A percentile compares a stretch with the other conserved stretches of the same genome.
Evolutionary conservation across 352 stramenopile species (phyloP).

Genomic region (Globisporangium alternatum): DNA sequence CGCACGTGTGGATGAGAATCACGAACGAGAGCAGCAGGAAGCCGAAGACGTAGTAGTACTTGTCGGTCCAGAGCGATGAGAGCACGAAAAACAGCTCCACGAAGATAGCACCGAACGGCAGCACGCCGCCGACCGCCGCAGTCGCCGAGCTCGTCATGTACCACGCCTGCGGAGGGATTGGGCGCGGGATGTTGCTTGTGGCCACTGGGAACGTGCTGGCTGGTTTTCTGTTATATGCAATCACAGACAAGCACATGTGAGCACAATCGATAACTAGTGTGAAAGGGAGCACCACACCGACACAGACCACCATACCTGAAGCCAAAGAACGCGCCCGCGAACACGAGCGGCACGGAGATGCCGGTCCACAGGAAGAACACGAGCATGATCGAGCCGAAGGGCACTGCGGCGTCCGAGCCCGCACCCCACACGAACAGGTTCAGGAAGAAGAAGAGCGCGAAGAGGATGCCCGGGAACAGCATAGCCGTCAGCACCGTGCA

Average conservation of each 20-base stretch:
- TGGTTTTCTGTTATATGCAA: slow-evolving; percentile 46
- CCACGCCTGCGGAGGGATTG: slow-evolving; percentile 98
- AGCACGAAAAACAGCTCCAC: slow-evolving; percentile 99
- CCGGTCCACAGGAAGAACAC: slow-evolving; percentile 99
- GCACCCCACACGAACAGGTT: slow-evolving; percentile 96
- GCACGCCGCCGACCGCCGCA: slow-evolving; percentile 94
- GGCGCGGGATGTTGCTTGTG: slow-evolving; percentile 97
- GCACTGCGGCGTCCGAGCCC: slow-evolving; percentile 92
- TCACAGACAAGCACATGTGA: slow-evolving; percentile 2
- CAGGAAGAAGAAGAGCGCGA: slow-evolving; percentile 96
- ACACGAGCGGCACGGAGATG: slow-evolving; percentile 98
- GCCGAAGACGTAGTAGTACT: slow-evolving; percentile 99
- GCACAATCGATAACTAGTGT: no score
- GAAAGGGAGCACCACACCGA: no score
- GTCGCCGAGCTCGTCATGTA: slow-evolving; percentile 96
- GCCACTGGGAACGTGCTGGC: slow-evolving; percentile 95
- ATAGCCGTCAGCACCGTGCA: slow-evolving; percentile 95
- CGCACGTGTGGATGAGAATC: slow-evolving; percentile 98
- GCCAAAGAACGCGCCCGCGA: slow-evolving; percentile 98
- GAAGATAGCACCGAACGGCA: slow-evolving; percentile 99
- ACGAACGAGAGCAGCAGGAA: slow-evolving; percentile 98
- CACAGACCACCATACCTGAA: slow-evolving; percentile 83
- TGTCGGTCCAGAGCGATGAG: slow-evolving; percentile 97
- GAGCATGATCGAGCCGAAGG: slow-evolving; percentile 96
- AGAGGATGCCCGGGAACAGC: slow-evolving; percentile 96